Conservation (phyloP, 331 rosid species). For the Rosa hybrid region DNA sequence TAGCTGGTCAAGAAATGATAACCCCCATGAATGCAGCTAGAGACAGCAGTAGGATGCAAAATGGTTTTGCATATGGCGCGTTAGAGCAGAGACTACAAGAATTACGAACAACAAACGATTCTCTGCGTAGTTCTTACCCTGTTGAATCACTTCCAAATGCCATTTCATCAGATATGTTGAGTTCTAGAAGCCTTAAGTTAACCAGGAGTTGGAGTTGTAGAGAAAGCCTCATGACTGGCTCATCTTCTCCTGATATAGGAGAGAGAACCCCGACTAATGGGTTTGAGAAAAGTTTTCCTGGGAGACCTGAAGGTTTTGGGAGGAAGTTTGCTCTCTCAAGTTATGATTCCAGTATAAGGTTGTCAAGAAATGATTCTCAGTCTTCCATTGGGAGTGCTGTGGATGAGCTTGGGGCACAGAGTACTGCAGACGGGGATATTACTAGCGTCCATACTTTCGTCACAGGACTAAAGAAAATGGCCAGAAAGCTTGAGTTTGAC, state of each 20-base stretch:
- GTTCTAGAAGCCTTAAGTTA: constrained; percentile 47
- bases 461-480: constrained; percentile 90
- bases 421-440: constrained; percentile 70
- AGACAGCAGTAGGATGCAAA: constrained; percentile 45
- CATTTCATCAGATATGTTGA: constrained; percentile 39
- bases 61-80: constrained; percentile 38
- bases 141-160: constrained; percentile 39
- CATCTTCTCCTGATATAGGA: constrained; percentile 49
- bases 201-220: constrained; percentile 89
- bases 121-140: constrained; percentile 44
- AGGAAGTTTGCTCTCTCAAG: constrained; percentile 53
- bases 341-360: constrained; percentile 41
- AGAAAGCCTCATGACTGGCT: constrained; percentile 50
- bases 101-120: constrained; percentile 36
- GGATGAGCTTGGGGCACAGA: constrained; percentile 48
- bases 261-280: constrained; percentile 74
- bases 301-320: constrained; percentile 78
- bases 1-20: constrained; percentile 44
- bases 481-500: constrained; percentile 66
- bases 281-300: constrained; percentile 67
- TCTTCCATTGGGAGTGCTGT: constrained; percentile 79
- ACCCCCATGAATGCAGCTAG: constrained; percentile 42
- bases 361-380: constrained; percentile 68
- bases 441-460: constrained; percentile 88
- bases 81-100: constrained; percentile 41